Evolutionary conservation across 1,139 yeast genomes (phyloP).

Genomic region (Pichia sorboxylosa): DNA sequence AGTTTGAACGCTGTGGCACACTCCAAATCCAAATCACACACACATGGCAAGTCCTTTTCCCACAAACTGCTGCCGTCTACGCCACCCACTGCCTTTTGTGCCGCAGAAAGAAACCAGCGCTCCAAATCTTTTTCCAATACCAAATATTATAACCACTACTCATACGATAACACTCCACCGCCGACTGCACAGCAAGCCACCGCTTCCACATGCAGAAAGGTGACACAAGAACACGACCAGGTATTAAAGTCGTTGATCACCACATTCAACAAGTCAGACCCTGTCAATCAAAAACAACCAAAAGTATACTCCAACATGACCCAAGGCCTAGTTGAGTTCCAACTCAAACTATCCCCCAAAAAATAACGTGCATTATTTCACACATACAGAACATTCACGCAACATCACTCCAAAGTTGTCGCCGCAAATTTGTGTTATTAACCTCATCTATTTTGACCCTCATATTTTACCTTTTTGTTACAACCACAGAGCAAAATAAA

Average conservation of each 20-base stretch:
- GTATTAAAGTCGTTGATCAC: constrained; percentile 16
- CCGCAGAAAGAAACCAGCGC: not conserved
- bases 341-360: constrained; percentile 14
- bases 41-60: too few relatives aligned
- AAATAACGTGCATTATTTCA: not conserved
- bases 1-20: too few relatives aligned
- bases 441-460: not conserved
- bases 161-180: not conserved
- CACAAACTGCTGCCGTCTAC: too few relatives aligned
- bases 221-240: not conserved
- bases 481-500: too few relatives aligned
- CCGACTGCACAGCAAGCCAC: not conserved
- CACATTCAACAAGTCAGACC: constrained; percentile 20
- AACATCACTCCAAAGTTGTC: not conserved
- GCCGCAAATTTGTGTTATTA: not conserved
- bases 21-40: too few relatives aligned
- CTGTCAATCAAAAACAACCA: constrained; percentile 9
- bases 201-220: not conserved
- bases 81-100: not conserved
- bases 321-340: constrained; percentile 23
- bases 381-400: not conserved
- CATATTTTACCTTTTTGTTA: too few relatives aligned
- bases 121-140: too few relatives aligned
- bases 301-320: constrained; percentile 19
- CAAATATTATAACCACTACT: not conserved